Percentiles rank a stretch among this genome's conserved stretches.
Evolutionary conservation across 768 basidiomycete species (phyloP).

Genomic region (Collybiopsis confluens): DNA sequence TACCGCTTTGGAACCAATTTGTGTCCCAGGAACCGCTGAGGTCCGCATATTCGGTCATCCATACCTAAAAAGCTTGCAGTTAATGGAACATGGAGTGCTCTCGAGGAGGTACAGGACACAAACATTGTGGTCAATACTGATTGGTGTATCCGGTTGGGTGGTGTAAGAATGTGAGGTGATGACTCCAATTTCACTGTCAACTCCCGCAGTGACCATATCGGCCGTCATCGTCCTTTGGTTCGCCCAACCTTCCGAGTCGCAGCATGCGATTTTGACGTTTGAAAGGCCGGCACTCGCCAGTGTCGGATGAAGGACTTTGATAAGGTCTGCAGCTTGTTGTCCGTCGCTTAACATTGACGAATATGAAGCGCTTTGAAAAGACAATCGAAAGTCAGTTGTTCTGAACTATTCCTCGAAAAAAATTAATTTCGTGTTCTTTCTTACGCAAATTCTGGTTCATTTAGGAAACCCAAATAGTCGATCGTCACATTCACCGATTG

Average conservation of each 20-base stretch:
- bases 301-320: constrained; percentile 12
- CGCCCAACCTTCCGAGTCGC: constrained; percentile 11
- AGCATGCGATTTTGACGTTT: constrained; percentile 10
- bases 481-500: constrained; percentile 6
- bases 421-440: too few species aligned
- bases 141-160: constrained; percentile 7
- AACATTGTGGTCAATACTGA: constrained; percentile 7
- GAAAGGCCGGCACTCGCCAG: constrained; percentile 7
- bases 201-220: constrained; percentile 11
- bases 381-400: too few species aligned
- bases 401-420: too few species aligned
- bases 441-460: constrained; percentile 11
- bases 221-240: constrained; percentile 13
- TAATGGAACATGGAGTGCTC: too few species aligned
- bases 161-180: constrained; percentile 10
- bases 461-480: constrained; percentile 12
- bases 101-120: too few species aligned
- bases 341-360: constrained; percentile 12
- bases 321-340: constrained; percentile 11
- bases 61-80: background rate
- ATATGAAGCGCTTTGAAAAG: constrained; percentile 12
- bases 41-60: constrained; percentile 11
- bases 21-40: constrained; percentile 10
- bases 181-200: constrained; percentile 9
- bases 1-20: constrained; percentile 8